Conservation (phyloP, 352 stramenopile species). For the Aphanomyces stellatus region DNA sequence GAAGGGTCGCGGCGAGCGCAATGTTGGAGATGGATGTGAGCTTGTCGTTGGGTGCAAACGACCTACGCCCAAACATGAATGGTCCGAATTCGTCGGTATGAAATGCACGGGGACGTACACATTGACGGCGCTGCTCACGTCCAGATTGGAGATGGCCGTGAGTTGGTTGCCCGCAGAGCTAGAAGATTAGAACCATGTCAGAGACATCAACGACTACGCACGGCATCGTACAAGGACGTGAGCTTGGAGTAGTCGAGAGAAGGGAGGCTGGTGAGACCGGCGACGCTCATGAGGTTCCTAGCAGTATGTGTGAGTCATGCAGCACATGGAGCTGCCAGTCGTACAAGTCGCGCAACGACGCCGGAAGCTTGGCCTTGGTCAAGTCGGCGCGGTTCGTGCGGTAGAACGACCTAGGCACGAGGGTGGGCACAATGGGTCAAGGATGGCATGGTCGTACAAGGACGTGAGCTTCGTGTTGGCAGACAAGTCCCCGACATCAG, state of each 20-base stretch:
- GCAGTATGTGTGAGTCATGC: not conserved
- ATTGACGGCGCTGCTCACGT: not conserved
- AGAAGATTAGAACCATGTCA: not conserved
- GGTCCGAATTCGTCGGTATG: too few species aligned
- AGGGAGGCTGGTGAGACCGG: not conserved
- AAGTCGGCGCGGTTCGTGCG: not conserved
- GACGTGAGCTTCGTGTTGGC: not conserved
- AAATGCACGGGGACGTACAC: not conserved
- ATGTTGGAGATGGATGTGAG: constrained; percentile 1
- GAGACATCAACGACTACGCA: not conserved
- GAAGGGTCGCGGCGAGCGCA: not conserved
- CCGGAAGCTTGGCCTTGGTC: not conserved
- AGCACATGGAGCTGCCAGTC: not conserved
- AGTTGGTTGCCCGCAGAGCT: not conserved
- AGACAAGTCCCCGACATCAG: not conserved
- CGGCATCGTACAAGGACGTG: not conserved
- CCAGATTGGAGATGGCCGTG: not conserved
- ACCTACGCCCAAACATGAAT: too few species aligned
- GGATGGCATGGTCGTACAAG: not conserved
- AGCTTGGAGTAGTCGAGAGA: not conserved
- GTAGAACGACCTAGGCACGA: not conserved
- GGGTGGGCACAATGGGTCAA: not conserved
- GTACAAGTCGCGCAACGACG: not conserved
- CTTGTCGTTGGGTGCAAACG: not conserved
- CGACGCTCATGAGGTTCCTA: not conserved